phyloP scores from a whole-genome alignment of 1,284 basidiomycete species.

The Spongispora temasekensis region DNA sequence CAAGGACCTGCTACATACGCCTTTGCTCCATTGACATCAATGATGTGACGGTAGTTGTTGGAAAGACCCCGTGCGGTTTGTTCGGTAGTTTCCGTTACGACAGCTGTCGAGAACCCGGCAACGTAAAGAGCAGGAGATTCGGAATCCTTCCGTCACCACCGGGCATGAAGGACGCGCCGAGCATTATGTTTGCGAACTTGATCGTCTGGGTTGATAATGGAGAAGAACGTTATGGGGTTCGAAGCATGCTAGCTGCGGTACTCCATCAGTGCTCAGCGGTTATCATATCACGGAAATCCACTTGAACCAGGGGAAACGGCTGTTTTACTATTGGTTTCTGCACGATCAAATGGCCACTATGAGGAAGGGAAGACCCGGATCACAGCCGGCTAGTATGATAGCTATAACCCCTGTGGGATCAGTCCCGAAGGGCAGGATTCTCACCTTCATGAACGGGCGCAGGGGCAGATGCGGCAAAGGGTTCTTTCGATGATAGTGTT shows the following conservation, averaged over 20 bases:
- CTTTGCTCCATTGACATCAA: constrained; percentile 3
- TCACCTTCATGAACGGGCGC: constrained; percentile 5
- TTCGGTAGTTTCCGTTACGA: constrained; percentile 6
- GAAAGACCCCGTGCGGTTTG: not conserved
- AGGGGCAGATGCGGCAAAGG: not conserved
- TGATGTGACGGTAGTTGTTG: not conserved
- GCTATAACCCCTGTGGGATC: too few relatives aligned
- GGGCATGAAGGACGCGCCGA: constrained; percentile 8
- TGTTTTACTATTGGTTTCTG: constrained; percentile 2
- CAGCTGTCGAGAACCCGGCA: not conserved
- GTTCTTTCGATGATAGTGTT: constrained; percentile 11
- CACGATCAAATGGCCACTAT: not conserved
- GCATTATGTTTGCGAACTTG: constrained; percentile 13
- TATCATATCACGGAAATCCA: constrained; percentile 5
- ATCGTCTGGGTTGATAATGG: constrained; percentile 20
- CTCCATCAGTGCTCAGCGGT: not conserved
- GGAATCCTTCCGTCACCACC: constrained; percentile 7
- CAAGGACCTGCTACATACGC: not conserved
- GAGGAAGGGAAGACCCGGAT: constrained; percentile 11
- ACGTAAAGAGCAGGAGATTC: not conserved
- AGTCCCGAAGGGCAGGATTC: constrained; percentile 4
- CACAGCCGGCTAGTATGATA: not conserved
- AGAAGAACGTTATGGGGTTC: constrained; percentile 32
- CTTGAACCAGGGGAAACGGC: constrained; percentile 4
- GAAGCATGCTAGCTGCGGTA: constrained; percentile 16